Percentiles rank a stretch among this genome's conserved stretches.
Evolutionary conservation across 208 protist species (phyloP).

Genomic region (Crithidia bombi): DNA sequence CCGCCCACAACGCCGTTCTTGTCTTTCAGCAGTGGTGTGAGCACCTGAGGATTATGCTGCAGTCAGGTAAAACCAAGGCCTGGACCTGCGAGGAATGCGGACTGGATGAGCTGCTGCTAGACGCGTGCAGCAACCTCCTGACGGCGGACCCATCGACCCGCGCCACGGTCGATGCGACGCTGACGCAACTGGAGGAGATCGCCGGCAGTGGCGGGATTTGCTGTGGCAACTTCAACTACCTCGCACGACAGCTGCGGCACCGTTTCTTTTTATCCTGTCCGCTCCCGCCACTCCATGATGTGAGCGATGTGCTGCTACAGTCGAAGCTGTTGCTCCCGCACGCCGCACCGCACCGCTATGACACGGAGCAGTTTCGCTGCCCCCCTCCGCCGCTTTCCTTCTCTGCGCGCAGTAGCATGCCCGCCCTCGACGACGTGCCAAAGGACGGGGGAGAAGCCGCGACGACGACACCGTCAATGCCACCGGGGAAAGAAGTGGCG

Average conservation of each 20-base stretch:
- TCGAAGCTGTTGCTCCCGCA: constrained; percentile 37
- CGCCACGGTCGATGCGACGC: constrained; percentile 31
- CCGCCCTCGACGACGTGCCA: neutral
- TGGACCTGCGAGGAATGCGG: constrained; percentile 73
- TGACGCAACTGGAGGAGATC: constrained; percentile 42
- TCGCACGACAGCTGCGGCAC: constrained; percentile 35
- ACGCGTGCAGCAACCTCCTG: constrained; percentile 54
- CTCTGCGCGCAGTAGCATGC: neutral
- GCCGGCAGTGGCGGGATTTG: constrained; percentile 9
- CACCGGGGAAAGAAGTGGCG: neutral
- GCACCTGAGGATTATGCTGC: constrained; percentile 76
- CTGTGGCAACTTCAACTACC: constrained; percentile 34
- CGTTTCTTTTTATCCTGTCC: constrained; percentile 27
- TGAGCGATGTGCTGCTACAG: constrained; percentile 26
- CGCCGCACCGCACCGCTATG: constrained; percentile 38
- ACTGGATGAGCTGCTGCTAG: constrained; percentile 72
- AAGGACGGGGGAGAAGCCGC: neutral
- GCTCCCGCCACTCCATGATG: neutral
- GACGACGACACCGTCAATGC: neutral
- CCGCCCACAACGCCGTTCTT: constrained; percentile 31
- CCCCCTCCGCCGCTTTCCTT: neutral
- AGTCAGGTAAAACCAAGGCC: constrained; percentile 45
- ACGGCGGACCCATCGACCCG: constrained; percentile 34
- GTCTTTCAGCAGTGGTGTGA: constrained; percentile 81
- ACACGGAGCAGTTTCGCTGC: constrained; percentile 36